Base-by-base conservation (phyloP, 768 basidiomycete species). In the Lanmaoa pseudosensibilis region DNA sequence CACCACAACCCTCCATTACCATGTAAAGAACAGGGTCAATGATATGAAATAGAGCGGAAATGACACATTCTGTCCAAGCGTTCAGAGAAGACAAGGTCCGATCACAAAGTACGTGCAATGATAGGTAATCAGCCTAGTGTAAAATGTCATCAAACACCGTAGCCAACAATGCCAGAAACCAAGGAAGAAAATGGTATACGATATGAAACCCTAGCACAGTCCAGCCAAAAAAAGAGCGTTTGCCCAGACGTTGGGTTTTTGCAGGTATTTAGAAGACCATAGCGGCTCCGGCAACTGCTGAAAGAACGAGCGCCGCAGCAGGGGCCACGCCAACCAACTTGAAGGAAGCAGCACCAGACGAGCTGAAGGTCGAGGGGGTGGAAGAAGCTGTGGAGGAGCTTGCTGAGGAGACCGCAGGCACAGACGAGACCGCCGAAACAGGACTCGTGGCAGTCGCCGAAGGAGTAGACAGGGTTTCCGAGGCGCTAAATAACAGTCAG, bases 211-310 rank as follows among this genome's bases (percentile, higher is more conserved):
- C 38, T 13, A 47, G 25, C 12, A 43, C 12, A 25, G 25, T 18
- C 53, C 11, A 50, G 46, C 19, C 41, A 32, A 43, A 58, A 50
- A n/a, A 39, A 16, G 43, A 49, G 9, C 19, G 39, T 27, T 48
- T 16, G 45, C 33, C 52, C 21, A 43, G 44, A 38, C 19, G 3
- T 30, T 3, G 25, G 34, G 36, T 50, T 57, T 55, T 45, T 32
- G 27, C 0, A 15, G 2, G 25, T 34, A 23, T 46, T 74, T 72
- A 85, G 62, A 84, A 74, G 44, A 80, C 72, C 56, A 77, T 62
- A 15, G 68, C 80, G 23, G 73, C 80, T 38, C 84, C 84, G 38
- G 78, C 83, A 38, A 79, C 64, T 0, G 74, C 78, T 19, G 82
- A 80, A 36, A 82, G 64, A 21, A 78, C 61, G 8, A 75, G 65